Evolutionary conservation across 2,329 filamentous ascomycete species (phyloP).

Genomic region (Ophiostoma sp.): DNA sequence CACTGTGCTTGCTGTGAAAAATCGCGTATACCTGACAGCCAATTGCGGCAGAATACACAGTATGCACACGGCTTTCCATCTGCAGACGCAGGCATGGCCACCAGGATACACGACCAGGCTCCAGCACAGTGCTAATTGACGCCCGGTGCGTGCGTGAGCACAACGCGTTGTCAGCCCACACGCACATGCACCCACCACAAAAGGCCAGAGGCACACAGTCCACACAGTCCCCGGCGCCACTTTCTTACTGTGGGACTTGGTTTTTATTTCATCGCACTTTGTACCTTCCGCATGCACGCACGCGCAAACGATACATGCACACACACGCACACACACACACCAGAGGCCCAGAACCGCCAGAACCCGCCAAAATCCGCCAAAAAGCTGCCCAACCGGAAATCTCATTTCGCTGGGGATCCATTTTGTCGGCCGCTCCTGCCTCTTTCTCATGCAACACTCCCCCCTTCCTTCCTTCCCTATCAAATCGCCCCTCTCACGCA

Average conservation of each 20-base stretch:
- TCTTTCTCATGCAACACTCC: slow-evolving; percentile 22
- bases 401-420: slow-evolving; percentile 26
- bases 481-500: slow-evolving; percentile 27
- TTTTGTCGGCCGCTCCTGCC: slow-evolving; percentile 24
- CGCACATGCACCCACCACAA: slow-evolving; percentile 6
- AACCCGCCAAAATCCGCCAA: slow-evolving; percentile 11
- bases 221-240: slow-evolving; percentile 20
- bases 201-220: slow-evolving; percentile 15
- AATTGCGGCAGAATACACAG: neutral
- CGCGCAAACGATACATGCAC: neutral
- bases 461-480: slow-evolving; percentile 23
- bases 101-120: neutral
- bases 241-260: slow-evolving; percentile 20
- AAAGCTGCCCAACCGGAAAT: slow-evolving; percentile 26
- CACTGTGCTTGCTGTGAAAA: neutral
- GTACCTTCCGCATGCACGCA: neutral
- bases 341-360: slow-evolving; percentile 13
- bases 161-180: slow-evolving; percentile 18
- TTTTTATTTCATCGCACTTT: neutral
- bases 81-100: neutral
- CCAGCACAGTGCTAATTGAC: slow-evolving; percentile 18
- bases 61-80: neutral
- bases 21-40: neutral
- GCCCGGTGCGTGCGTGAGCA: neutral
- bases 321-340: neutral